Conservation (phyloP, 2,329 filamentous ascomycete genomes). For the Aspergillus niger region DNA sequence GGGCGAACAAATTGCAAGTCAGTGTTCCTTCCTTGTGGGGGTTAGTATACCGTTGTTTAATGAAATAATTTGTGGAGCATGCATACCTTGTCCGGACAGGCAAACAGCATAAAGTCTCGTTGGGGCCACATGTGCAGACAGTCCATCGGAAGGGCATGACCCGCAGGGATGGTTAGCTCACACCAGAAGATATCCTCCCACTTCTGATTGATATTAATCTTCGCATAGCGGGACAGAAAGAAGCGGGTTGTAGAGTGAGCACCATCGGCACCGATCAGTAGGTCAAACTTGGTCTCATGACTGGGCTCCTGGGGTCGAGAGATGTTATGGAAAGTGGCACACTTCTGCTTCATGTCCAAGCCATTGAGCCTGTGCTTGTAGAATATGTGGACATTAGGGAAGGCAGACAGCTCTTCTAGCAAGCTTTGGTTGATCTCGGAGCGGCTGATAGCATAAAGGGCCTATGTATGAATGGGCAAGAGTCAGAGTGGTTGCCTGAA, state of each 20-base stretch:
- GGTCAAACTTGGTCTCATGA: background rate
- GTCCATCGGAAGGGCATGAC: background rate
- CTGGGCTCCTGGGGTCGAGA: background rate
- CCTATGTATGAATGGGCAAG: background rate
- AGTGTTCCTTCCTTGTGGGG: background rate
- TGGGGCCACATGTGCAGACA: background rate
- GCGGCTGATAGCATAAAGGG: background rate
- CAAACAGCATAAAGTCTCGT: background rate
- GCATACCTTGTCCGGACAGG: background rate
- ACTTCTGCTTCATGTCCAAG: background rate
- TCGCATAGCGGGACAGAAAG: background rate
- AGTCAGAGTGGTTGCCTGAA: background rate
- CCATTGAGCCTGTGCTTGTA: background rate
- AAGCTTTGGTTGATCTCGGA: background rate
- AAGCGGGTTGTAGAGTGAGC: background rate
- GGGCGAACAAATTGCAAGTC: background rate
- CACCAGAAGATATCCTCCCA: background rate
- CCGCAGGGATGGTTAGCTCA: background rate
- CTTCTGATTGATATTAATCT: background rate
- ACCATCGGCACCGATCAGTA: background rate
- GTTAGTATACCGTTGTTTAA: background rate
- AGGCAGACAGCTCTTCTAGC: background rate
- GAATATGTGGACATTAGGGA: background rate
- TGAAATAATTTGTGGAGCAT: background rate
- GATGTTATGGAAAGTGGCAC: background rate